Evolutionary conservation across 2,329 filamentous ascomycete genomes (phyloP).

Genomic region (Arachnomyces sp.): DNA sequence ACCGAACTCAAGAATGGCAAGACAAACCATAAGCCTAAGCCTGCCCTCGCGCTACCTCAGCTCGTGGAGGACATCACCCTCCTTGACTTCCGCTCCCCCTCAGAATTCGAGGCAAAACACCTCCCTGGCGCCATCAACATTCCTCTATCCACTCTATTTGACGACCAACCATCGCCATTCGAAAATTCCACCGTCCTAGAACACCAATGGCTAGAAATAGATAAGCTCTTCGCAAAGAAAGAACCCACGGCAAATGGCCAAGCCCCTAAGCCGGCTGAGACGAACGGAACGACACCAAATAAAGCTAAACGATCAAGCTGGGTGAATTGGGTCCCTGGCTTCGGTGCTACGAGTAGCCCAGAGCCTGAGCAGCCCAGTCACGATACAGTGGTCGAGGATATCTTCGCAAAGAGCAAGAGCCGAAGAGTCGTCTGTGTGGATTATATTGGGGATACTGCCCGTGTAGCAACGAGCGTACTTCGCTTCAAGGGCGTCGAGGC

Average conservation of each 20-base stretch:
- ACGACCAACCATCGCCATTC: slow-evolving; percentile 38
- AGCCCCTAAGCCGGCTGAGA: too few species aligned
- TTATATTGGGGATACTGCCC: slow-evolving; percentile 47
- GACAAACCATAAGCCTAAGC: neutral
- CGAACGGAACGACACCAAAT: neutral
- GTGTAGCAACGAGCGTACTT: slow-evolving; percentile 47
- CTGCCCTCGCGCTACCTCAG: neutral
- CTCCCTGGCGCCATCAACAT: slow-evolving; percentile 40
- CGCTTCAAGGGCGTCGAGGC: slow-evolving; percentile 43
- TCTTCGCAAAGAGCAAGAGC: slow-evolving; percentile 14
- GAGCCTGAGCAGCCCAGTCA: slow-evolving; percentile 5
- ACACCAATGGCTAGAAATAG: slow-evolving; percentile 41
- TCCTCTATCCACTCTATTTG: slow-evolving; percentile 31
- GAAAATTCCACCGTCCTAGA: slow-evolving; percentile 36
- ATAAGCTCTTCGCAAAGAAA: slow-evolving; percentile 32
- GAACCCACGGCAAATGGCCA: slow-evolving; percentile 14
- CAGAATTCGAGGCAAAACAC: slow-evolving; percentile 36
- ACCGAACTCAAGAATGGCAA: neutral
- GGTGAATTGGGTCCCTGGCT: neutral
- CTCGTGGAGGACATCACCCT: too few species aligned
- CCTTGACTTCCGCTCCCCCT: slow-evolving; percentile 37
- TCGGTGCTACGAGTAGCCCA: neutral
- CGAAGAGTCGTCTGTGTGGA: slow-evolving; percentile 42
- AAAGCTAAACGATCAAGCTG: neutral
- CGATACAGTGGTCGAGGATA: slow-evolving; percentile 10